These are phyloP conservation scores for Epithele typhae DNA, from an alignment of 768 basidiomycete genomes.

Conservation along the genomic window DNA sequence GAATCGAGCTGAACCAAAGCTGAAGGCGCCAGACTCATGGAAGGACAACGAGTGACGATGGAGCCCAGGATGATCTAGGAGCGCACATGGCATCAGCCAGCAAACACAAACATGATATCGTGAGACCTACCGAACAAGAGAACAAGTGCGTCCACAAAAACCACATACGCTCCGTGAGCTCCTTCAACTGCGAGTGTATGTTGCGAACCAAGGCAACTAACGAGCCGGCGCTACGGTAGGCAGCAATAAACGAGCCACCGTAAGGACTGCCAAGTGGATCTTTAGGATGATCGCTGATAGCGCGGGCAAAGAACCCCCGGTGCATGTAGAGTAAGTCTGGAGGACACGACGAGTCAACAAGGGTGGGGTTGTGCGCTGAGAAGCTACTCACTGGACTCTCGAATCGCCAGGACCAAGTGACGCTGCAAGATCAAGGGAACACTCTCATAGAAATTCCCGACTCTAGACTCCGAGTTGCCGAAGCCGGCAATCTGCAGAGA, in stretches of 20 bases:
- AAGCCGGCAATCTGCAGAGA: constrained; percentile 65
- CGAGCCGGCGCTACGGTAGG: constrained; percentile 61
- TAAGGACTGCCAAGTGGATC: constrained; percentile 72
- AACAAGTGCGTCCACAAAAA: constrained; percentile 71
- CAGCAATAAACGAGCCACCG: constrained; percentile 63
- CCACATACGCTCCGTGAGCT: constrained; percentile 66
- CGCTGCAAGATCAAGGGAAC: constrained; percentile 63
- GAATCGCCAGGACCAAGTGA: constrained; percentile 61
- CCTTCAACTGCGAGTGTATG: constrained; percentile 62
- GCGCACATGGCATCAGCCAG: neutral
- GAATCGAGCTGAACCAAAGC: constrained; percentile 63
- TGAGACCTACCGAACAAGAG: constrained; percentile 51
- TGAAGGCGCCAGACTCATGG: constrained; percentile 64
- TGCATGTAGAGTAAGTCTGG: constrained; percentile 71
- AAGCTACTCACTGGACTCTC: constrained; percentile 52
- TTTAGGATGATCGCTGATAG: constrained; percentile 55
- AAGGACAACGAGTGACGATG: constrained; percentile 58
- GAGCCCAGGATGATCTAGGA: constrained; percentile 64
- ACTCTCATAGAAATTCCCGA: constrained; percentile 31
- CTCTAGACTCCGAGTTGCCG: constrained; percentile 31
- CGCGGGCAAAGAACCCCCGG: constrained; percentile 69
- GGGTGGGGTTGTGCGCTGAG: too few relatives aligned
- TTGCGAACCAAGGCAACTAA: constrained; percentile 67
- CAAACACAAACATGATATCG: neutral
- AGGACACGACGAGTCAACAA: too few relatives aligned